A percentile compares a stretch with the other conserved stretches of the same genome.
These are phyloP conservation scores for Lasiosphaeria miniovina DNA, from an alignment of 495 filamentous ascomycete species.

Conservation along the genomic window DNA sequence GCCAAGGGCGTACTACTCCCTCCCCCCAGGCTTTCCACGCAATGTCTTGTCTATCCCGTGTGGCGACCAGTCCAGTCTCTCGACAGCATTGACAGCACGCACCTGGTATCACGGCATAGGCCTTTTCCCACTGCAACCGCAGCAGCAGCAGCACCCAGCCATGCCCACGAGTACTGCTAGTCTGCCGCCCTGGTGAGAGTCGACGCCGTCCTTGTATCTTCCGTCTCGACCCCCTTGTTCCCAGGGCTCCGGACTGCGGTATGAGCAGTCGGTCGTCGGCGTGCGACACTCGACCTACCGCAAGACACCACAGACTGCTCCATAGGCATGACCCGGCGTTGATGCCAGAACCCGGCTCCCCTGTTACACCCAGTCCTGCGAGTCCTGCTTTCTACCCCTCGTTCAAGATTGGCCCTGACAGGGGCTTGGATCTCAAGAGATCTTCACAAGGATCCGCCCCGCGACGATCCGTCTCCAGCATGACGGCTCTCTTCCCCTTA, in stretches of 20 bases:
- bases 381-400: slow-evolving; percentile 13
- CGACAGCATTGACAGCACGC: too few species aligned
- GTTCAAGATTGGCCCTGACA: slow-evolving; percentile 20
- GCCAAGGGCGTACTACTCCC: too few species aligned
- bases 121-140: background rate
- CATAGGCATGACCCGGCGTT: slow-evolving; percentile 13
- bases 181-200: background rate
- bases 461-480: slow-evolving; percentile 26
- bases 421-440: slow-evolving; percentile 15
- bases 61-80: too few species aligned
- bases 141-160: background rate
- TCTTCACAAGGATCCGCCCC: slow-evolving; percentile 27
- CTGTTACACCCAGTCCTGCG: slow-evolving; percentile 23
- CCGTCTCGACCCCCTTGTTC: slow-evolving; percentile 9
- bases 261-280: slow-evolving; percentile 5
- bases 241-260: background rate
- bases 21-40: too few species aligned
- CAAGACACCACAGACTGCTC: slow-evolving; percentile 4
- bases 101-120: too few species aligned
- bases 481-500: slow-evolving; percentile 17
- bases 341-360: slow-evolving; percentile 22
- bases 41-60: too few species aligned
- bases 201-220: background rate
- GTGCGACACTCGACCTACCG: slow-evolving; percentile 1
- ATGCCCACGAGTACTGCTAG: background rate